Percentiles rank a stretch among this genome's conserved stretches.
Evolutionary conservation across 441 rosid genomes (phyloP).

Genomic region (Pelargonium myrrhifolium): DNA sequence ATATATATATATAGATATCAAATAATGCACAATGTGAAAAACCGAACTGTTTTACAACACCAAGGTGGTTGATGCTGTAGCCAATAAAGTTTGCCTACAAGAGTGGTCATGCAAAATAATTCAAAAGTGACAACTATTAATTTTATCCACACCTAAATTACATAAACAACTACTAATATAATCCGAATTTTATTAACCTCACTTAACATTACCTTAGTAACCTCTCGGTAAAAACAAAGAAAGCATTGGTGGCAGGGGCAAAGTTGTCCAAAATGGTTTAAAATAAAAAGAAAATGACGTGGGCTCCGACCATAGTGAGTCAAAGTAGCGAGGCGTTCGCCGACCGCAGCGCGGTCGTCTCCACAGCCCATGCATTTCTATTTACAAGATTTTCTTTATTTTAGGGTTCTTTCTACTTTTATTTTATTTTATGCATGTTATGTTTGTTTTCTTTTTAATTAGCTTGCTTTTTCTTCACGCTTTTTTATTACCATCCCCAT

Average conservation of each 20-base stretch:
- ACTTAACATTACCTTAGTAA: too few relatives aligned
- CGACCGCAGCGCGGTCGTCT: conserved; percentile 67
- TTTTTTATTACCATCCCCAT: conserved; percentile 25
- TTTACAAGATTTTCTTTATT: conserved; percentile 43
- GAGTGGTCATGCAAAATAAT: too few relatives aligned
- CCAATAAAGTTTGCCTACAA: too few relatives aligned
- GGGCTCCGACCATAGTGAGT: conserved; percentile 39
- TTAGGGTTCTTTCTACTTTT: not conserved
- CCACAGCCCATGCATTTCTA: conserved; percentile 42
- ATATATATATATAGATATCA: too few relatives aligned
- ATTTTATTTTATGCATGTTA: not conserved
- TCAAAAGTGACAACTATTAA: too few relatives aligned
- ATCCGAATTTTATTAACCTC: too few relatives aligned
- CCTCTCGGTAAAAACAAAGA: too few relatives aligned
- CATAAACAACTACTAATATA: too few relatives aligned
- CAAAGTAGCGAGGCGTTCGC: conserved; percentile 64
- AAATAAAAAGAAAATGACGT: conserved; percentile 14
- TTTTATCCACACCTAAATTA: too few relatives aligned
- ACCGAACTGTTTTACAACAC: not conserved
- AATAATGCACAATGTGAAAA: conserved; percentile 19
- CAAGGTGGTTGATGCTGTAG: too few relatives aligned
- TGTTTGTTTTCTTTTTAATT: not conserved
- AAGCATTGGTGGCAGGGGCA: not conserved
- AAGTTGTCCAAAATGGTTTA: not conserved
- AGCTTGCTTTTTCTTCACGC: conserved; percentile 34